Evolutionary conservation across 768 basidiomycete species (phyloP), one percentile per base, ranked within the genome.

Genomic region (Mycena indigotica): DNA sequence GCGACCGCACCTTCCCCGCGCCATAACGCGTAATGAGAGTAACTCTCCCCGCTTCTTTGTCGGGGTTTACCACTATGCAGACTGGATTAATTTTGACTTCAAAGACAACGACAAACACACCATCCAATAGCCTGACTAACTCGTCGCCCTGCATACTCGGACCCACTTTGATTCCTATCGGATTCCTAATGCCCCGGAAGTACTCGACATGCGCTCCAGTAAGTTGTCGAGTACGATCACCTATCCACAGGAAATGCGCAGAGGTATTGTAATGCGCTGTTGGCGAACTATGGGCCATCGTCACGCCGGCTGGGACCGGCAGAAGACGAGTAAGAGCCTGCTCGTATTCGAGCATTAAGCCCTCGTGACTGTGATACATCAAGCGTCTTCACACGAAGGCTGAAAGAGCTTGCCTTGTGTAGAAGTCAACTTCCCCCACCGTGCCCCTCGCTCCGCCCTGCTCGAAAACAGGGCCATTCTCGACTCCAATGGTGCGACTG

Each of bases 171-270:
- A 98, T 84, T 2, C 97, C 97, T 57, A 97, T 92, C 1, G 94
- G 94, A 69, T 97, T 96, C 49, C 92, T 79, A 52, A 97, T 89
- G 5, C 94, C 93, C 55, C 91, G 79, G 75, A 95, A 95, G 72
- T 95, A 95, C 75, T 98, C 96, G 28, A 98, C 87, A 69, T 99
- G 97, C 3, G 95, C 97, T 5, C 95, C 94, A 45, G 85, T 83
- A 0, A 98, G 77, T 72, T 96, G 93, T 38, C 96, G 78, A 4
- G 96, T 99, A 51, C 96, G 85, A 73, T 99, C 97, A 0, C 96
- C 96, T 53, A 99, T 92, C 96, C 96, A 99, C 50, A 98, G 72
- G 74, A 97, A 96, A 70, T 95, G 95, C 6, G 93, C 91, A 2
- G 93, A 92, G 16, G 91, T 90, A 69, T 98, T 96, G 74, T 96